Evolutionary conservation across 148 eudicot species (phyloP).

Genomic region (Rhododendron henanense): DNA sequence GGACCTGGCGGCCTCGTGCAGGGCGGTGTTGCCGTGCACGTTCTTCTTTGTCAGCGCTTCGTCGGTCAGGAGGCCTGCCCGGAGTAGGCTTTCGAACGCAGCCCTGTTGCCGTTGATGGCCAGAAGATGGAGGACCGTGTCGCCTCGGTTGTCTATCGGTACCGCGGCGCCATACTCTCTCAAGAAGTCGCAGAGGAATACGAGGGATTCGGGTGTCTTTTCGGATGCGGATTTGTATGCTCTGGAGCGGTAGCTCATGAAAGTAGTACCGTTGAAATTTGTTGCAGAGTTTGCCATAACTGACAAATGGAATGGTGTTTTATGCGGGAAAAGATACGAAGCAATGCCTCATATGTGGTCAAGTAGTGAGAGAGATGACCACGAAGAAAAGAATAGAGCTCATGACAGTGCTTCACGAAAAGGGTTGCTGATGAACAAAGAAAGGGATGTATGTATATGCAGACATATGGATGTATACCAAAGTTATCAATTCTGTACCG

Average conservation of each 20-base stretch:
- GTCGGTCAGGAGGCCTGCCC: background rate
- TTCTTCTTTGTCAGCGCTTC: background rate
- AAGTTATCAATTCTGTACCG: no score
- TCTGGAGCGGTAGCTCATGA: background rate
- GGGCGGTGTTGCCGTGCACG: background rate
- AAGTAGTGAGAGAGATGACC: no score
- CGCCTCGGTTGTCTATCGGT: background rate
- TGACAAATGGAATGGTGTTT: no score
- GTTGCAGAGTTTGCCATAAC: background rate
- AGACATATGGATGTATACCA: no score
- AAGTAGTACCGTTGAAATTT: background rate
- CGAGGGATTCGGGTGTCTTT: background rate
- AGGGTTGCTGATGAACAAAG: no score
- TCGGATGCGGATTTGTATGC: background rate
- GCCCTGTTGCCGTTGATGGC: background rate
- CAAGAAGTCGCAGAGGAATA: background rate
- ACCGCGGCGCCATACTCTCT: background rate
- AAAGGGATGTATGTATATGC: no score
- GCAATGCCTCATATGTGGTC: no score
- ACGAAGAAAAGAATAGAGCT: no score
- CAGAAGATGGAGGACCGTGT: background rate
- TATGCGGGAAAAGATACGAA: no score
- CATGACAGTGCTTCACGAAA: no score
- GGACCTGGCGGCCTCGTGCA: slow-evolving; percentile 9
- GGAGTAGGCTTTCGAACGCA: background rate